A percentile compares a stretch with the other conserved stretches of the same genome.
Conservation (phyloP, 129 eudicot genomes). For the Daucus carota region DH1_v3.0 NC_030383.2:40536501-40537000, state of each 20-base stretch:
- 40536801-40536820: neutral
- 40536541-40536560: neutral
- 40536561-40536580: neutral
- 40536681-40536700: constrained; percentile 79
- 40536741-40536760: constrained; percentile 75
- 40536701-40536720: constrained; percentile 85
- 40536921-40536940: neutral
- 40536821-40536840: neutral
- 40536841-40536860: neutral
- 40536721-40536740: constrained; percentile 59
- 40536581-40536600: constrained; percentile 6
- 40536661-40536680: constrained; percentile 90
- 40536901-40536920: neutral
- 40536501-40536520: neutral
- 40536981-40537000: constrained; percentile 51
- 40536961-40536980: constrained; percentile 77
- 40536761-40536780: constrained; percentile 54
- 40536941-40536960: neutral
- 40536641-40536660: constrained; percentile 67
- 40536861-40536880: neutral
- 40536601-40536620: neutral
- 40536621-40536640: constrained; percentile 78
- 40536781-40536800: constrained; percentile 69
- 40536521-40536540: neutral
- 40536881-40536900: neutral